Conservation (phyloP, 805 yeast genomes). For the Pichia occidentalis region DNA sequence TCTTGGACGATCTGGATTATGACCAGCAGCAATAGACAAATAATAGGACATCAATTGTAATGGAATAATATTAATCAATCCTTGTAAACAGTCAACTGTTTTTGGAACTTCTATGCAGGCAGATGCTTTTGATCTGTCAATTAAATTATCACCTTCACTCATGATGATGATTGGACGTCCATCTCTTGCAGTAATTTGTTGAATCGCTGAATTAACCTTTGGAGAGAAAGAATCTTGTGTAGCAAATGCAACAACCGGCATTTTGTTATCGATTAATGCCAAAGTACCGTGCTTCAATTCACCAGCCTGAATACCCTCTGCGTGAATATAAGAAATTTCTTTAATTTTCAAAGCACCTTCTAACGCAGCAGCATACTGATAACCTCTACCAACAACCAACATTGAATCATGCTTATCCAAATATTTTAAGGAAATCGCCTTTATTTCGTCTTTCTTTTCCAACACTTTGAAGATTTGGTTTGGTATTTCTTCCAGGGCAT, state of each 20-base stretch:
- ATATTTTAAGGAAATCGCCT: slow-evolving; percentile 62
- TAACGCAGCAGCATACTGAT: slow-evolving; percentile 92
- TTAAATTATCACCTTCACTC: slow-evolving; percentile 68
- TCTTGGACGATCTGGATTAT: slow-evolving; percentile 97
- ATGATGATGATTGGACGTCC: slow-evolving; percentile 94
- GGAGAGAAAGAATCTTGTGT: slow-evolving; percentile 96
- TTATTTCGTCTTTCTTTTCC: slow-evolving; percentile 64
- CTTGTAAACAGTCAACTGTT: slow-evolving; percentile 97
- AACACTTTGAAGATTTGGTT: slow-evolving; percentile 77
- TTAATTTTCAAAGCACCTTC: slow-evolving; percentile 98
- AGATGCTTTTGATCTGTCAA: slow-evolving; percentile 48
- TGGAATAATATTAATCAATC: slow-evolving; percentile 89
- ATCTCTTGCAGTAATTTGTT: slow-evolving; percentile 94
- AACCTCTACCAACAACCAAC: slow-evolving; percentile 92
- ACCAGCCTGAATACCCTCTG: slow-evolving; percentile 99
- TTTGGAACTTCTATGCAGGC: slow-evolving; percentile 85
- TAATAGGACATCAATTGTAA: slow-evolving; percentile 94
- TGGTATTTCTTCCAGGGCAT: slow-evolving; percentile 79
- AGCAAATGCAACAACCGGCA: slow-evolving; percentile 94
- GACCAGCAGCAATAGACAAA: slow-evolving; percentile 91
- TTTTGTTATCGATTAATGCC: slow-evolving; percentile 88
- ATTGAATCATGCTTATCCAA: slow-evolving; percentile 80
- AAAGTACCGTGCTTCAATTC: slow-evolving; percentile 97
- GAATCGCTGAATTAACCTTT: slow-evolving; percentile 89
- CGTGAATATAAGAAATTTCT: slow-evolving; percentile 97